These are phyloP conservation scores for Fomitopsis schrenkii DNA, from an alignment of 1,284 basidiomycete genomes.

Conservation along the genomic window DNA sequence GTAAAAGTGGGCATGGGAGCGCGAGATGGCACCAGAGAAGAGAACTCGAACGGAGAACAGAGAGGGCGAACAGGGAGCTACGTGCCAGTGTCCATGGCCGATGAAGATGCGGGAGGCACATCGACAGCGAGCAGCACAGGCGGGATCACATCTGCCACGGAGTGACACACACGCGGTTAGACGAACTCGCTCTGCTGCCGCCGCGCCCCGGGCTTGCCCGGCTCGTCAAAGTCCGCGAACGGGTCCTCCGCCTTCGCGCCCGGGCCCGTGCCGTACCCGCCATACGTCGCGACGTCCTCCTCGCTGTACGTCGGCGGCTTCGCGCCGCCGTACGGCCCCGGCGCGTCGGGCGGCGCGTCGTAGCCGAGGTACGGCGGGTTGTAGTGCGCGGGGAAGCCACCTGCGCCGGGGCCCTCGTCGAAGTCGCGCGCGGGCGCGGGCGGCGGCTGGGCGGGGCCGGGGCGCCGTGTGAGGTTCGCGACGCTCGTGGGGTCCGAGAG, in stretches of 20 bases:
- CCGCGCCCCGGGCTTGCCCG: conserved; percentile 5
- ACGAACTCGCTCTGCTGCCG: neutral
- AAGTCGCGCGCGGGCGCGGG: conserved; percentile 17
- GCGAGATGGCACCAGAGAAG: neutral
- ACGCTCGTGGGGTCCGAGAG: conserved; percentile 53
- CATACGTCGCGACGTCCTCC: conserved; percentile 25
- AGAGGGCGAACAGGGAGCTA: neutral
- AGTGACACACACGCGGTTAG: neutral
- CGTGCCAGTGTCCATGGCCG: neutral
- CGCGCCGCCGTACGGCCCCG: conserved; percentile 22
- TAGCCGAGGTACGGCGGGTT: conserved; percentile 34
- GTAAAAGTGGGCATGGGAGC: neutral
- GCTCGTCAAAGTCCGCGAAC: conserved; percentile 39
- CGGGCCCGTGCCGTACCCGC: conserved; percentile 21
- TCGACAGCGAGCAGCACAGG: neutral
- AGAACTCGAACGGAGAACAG: neutral
- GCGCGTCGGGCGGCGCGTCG: conserved; percentile 14
- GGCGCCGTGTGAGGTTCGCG: conserved; percentile 29
- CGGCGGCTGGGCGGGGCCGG: conserved; percentile 18
- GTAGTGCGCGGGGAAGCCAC: conserved; percentile 33
- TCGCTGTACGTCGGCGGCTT: conserved; percentile 35
- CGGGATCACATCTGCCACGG: neutral
- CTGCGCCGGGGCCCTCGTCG: conserved; percentile 13
- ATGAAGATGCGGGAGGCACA: neutral
- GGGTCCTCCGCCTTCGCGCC: conserved; percentile 35